These are phyloP conservation scores for Claviceps quebecensis DNA, from an alignment of 2,329 filamentous ascomycete species.

Conservation along the genomic window DNA sequence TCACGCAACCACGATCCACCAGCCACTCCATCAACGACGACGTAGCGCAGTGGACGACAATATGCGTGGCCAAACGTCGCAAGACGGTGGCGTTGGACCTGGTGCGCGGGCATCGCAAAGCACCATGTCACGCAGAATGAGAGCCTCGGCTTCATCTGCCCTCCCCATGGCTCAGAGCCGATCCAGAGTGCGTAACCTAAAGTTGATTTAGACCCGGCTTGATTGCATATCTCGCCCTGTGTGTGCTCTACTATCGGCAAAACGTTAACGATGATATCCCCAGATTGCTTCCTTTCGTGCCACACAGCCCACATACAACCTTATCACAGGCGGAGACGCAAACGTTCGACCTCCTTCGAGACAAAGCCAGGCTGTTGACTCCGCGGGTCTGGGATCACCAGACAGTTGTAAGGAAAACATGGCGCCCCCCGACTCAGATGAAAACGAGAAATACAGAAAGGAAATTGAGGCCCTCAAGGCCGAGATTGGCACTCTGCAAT, in stretches of 20 bases:
- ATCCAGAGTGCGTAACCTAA: constrained; percentile 21
- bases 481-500: constrained; percentile 75
- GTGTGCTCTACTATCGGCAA: background rate
- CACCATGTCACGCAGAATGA: constrained; percentile 19
- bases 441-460: constrained; percentile 42
- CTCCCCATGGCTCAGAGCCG: constrained; percentile 24
- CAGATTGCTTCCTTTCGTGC: constrained; percentile 34
- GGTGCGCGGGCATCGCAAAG: constrained; percentile 15
- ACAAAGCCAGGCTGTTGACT: constrained; percentile 26
- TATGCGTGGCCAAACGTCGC: constrained; percentile 22
- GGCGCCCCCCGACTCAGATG: constrained; percentile 42
- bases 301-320: constrained; percentile 44
- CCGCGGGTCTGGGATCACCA: constrained; percentile 33
- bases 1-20: background rate
- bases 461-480: constrained; percentile 70
- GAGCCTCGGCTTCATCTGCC: constrained; percentile 21
- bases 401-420: constrained; percentile 48
- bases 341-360: constrained; percentile 24
- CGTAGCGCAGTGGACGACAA: constrained; percentile 2
- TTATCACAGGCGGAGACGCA: constrained; percentile 40
- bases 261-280: background rate
- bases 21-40: background rate
- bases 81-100: constrained; percentile 15
- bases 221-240: too few species aligned
- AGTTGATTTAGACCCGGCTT: background rate